These are phyloP conservation scores for Yamadazyma sp. DNA, from an alignment of 805 yeast species.

Conservation along the genomic window DNA sequence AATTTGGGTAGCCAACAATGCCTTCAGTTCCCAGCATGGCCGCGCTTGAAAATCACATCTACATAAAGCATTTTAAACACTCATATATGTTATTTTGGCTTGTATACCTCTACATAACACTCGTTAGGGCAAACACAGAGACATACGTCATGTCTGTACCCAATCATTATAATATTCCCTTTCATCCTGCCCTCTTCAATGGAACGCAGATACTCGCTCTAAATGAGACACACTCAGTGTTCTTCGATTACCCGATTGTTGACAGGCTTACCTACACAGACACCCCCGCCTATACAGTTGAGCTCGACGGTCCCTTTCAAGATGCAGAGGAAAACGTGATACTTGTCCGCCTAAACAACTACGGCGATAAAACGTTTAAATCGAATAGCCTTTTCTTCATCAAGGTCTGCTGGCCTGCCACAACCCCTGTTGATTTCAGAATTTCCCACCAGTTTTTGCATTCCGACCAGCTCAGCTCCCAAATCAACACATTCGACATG, in stretches of 20 bases:
- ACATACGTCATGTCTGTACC: conserved; percentile 32
- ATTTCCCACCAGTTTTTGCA: conserved; percentile 25
- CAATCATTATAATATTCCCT: conserved; percentile 34
- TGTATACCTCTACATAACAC: no score
- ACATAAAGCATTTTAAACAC: neutral
- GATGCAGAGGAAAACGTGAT: conserved; percentile 15
- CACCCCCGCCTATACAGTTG: neutral
- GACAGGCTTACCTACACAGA: conserved; percentile 5
- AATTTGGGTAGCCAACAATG: neutral
- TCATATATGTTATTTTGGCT: no score
- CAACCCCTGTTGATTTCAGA: conserved; percentile 25
- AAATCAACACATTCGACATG: conserved; percentile 19
- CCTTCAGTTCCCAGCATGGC: conserved; percentile 4
- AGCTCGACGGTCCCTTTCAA: neutral
- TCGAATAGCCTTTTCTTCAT: conserved; percentile 27
- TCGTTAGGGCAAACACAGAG: conserved; percentile 37
- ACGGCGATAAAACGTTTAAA: conserved; percentile 24
- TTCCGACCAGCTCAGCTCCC: conserved; percentile 12
- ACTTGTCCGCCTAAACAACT: conserved; percentile 35
- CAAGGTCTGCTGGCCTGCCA: conserved; percentile 41
- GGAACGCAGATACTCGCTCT: conserved; percentile 18
- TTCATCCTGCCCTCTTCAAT: conserved; percentile 15
- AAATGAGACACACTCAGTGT: conserved; percentile 23
- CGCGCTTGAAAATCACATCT: conserved; percentile 9
- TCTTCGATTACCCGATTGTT: conserved; percentile 27